Base-by-base conservation (phyloP, 2,329 filamentous ascomycete genomes). In the Basipetospora chlamydospora region DNA sequence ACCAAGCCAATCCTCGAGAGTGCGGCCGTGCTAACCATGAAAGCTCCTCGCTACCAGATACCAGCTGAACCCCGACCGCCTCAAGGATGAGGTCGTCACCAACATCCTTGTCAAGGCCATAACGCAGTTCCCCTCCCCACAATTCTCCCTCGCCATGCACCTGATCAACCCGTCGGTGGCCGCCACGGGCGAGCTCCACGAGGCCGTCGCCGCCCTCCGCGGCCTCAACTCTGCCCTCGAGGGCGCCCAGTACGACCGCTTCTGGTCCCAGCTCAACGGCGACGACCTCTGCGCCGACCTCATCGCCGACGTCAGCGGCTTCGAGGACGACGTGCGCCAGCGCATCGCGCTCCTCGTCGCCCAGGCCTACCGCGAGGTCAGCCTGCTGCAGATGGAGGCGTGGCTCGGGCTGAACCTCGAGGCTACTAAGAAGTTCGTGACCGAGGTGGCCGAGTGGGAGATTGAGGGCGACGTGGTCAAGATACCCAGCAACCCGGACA, bases 101-200 rank as follows among this genome's bases (percentile, higher is more conserved):
- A 96, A 96, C 73, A 82, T 96, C 65, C 85, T 98, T 58, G 87
- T 93, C 69, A 98, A 96, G 71, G 74, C 87, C 47, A 78, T 98
- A 57, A 94, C 88, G 49, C 83, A 94, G 64, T 98, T 98, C 70
- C 90, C 90, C 45, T 87, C 83, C 15, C 77, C 90, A 30, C 87
- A 96, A 61, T 98, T 96, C 76, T 80, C 78, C 50, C 84, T 96
- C 51, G 81, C 82, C 52, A 79, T 98, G 43, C 84, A 93, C 55
- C 84, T 98, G 46, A 86, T 98, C 53, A 85, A 86, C 44, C 80
- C 88, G 32, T 77, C 87, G 46, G 71, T 72, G 37, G 63, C 67
- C 42, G 67, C 64, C 41, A 68, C 71, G 11, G 73, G 73, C 50
- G 80, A 86, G 44, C 77, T 98, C 43, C 76, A 82, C 50, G 90